phyloP scores from a whole-genome alignment of 2,329 filamentous ascomycete species.

The Aspergillus niger region DNA sequence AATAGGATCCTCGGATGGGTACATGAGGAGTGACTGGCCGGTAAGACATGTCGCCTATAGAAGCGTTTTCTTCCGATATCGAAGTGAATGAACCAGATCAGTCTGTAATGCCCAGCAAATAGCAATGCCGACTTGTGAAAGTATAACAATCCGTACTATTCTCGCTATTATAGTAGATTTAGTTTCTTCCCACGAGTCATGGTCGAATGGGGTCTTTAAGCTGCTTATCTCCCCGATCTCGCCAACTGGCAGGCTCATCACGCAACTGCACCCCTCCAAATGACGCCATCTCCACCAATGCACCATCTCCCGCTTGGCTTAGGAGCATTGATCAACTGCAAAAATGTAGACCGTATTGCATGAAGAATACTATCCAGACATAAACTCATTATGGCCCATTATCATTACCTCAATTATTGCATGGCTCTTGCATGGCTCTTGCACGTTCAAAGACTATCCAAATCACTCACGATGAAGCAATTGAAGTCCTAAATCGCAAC shows the following conservation, averaged over 20 bases:
- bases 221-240: not conserved
- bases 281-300: not conserved
- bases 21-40: slow-evolving; percentile 32
- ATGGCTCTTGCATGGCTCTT: too few relatives aligned
- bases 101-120: not conserved
- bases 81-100: not conserved
- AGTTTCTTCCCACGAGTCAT: not conserved
- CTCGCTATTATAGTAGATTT: too few relatives aligned
- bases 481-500: not conserved
- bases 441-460: too few relatives aligned
- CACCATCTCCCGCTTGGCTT: too few relatives aligned
- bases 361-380: not conserved
- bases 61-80: not conserved
- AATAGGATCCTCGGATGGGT: slow-evolving; percentile 28
- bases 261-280: not conserved
- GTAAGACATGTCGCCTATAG: not conserved
- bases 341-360: not conserved
- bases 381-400: not conserved
- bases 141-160: too few relatives aligned
- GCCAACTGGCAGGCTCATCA: not conserved
- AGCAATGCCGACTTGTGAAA: not conserved
- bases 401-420: too few relatives aligned
- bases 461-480: not conserved
- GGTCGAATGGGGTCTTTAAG: not conserved
- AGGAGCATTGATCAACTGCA: not conserved